These are phyloP conservation scores for Chlorella vulgaris DNA, from an alignment of 139 green algal genomes.

Conservation along the genomic window DNA sequence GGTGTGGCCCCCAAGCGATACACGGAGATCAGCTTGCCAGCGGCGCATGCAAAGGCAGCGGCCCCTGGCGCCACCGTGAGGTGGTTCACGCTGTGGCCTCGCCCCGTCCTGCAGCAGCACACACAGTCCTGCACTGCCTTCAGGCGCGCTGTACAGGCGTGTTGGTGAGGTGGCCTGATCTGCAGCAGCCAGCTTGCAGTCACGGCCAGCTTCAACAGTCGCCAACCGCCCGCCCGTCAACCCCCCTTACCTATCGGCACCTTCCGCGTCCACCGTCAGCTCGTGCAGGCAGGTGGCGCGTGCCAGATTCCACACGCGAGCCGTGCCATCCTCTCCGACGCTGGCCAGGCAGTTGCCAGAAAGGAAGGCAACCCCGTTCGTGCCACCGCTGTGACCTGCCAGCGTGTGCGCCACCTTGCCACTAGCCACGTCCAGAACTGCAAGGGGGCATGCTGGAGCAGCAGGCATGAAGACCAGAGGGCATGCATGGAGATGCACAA, in stretches of 20 bases:
- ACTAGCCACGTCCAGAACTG: slow-evolving; percentile 19
- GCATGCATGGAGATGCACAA: background rate
- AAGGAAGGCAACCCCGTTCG: slow-evolving; percentile 34
- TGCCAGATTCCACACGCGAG: slow-evolving; percentile 32
- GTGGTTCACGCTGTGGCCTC: slow-evolving; percentile 23
- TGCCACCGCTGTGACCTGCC: slow-evolving; percentile 30
- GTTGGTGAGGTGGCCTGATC: background rate
- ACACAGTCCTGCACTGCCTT: background rate
- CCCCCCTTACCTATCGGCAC: slow-evolving; percentile 14
- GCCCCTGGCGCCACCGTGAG: slow-evolving; percentile 4
- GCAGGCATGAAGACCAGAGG: background rate
- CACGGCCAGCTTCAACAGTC: background rate
- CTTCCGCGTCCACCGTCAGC: slow-evolving; percentile 26
- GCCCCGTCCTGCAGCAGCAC: background rate
- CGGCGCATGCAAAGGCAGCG: slow-evolving; percentile 28
- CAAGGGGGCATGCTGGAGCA: too few species aligned
- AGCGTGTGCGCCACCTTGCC: slow-evolving; percentile 23
- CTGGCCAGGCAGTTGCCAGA: slow-evolving; percentile 26
- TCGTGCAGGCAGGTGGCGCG: slow-evolving; percentile 12
- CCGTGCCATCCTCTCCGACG: slow-evolving; percentile 32
- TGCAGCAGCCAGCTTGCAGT: too few species aligned
- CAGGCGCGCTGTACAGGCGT: background rate
- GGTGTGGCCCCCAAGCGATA: slow-evolving; percentile 2
- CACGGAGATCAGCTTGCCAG: slow-evolving; percentile 19
- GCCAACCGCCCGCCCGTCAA: background rate